phyloP scores from a whole-genome alignment of 306 rosid genomes.

The Datisca glomerata region DNA sequence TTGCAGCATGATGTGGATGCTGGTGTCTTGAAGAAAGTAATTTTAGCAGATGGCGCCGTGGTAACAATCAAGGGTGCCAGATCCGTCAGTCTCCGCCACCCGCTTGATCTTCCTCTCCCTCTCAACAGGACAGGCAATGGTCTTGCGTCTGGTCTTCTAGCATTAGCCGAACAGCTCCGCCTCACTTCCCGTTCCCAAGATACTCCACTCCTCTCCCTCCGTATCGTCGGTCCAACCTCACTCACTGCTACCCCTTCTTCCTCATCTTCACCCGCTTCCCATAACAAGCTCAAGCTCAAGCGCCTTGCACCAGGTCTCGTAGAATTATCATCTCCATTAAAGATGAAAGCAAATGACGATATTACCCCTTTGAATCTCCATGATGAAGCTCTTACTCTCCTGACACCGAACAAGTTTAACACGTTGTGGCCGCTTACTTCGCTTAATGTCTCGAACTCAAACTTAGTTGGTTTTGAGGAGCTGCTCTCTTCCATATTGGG shows the following conservation, averaged over 20 bases:
- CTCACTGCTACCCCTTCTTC: constrained; percentile 51
- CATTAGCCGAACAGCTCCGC: constrained; percentile 65
- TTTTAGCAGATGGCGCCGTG: constrained; percentile 94
- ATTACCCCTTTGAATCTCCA: constrained; percentile 26
- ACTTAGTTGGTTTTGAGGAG: constrained; percentile 66
- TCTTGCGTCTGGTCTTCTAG: constrained; percentile 67
- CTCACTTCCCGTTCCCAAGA: constrained; percentile 39
- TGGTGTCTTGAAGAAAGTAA: constrained; percentile 84
- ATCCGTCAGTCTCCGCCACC: constrained; percentile 81
- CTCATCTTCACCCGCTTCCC: constrained; percentile 40
- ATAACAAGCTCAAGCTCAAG: constrained; percentile 69
- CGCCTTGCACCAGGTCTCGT: constrained; percentile 96
- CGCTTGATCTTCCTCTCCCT: constrained; percentile 75
- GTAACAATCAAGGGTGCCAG: constrained; percentile 90
- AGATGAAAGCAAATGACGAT: constrained; percentile 24
- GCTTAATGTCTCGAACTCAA: constrained; percentile 60
- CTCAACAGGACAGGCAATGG: constrained; percentile 44
- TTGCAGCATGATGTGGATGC: constrained; percentile 98
- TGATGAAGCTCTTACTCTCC: constrained; percentile 42
- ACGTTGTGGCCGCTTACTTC: constrained; percentile 83
- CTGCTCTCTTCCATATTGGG: constrained; percentile 66
- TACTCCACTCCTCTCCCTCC: constrained; percentile 56
- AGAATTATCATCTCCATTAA: constrained; percentile 58
- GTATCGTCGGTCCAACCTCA: constrained; percentile 82
- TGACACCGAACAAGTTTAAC: constrained; percentile 50